A percentile compares a stretch with the other conserved stretches of the same genome.
Conservation (phyloP, 306 rosid species). For the Notholithocarpus densiflorus region DNA sequence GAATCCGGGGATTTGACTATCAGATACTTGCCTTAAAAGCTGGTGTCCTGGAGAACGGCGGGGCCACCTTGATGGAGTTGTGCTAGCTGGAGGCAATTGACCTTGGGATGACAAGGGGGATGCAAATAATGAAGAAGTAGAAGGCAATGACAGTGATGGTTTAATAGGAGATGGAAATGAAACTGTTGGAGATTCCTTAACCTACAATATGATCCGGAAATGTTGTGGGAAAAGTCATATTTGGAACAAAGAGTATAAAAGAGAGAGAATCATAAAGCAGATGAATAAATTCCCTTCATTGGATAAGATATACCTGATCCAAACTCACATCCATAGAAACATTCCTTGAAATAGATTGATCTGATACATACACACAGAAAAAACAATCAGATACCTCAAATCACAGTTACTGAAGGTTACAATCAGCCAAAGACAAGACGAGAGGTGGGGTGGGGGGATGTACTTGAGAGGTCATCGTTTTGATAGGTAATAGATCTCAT, state of each 20-base stretch:
- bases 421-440: not conserved
- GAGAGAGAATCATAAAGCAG: constrained; percentile 11
- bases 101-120: constrained; percentile 67
- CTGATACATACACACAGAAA: constrained; percentile 41
- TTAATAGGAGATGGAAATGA: constrained; percentile 60
- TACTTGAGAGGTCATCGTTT: not conserved
- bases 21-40: constrained; percentile 56
- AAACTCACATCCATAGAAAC: constrained; percentile 59
- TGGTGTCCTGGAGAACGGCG: constrained; percentile 65
- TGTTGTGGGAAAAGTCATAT: not conserved
- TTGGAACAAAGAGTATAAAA: not conserved
- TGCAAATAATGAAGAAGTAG: constrained; percentile 55
- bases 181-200: constrained; percentile 49
- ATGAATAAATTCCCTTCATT: constrained; percentile 9
- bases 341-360: constrained; percentile 60
- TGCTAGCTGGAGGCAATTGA: constrained; percentile 50
- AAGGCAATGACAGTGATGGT: constrained; percentile 55
- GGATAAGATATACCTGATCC: constrained; percentile 60
- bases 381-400: constrained; percentile 25
- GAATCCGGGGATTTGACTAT: constrained; percentile 46
- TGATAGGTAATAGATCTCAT: not conserved
- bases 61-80: constrained; percentile 46
- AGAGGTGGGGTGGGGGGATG: not conserved
- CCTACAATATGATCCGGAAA: constrained; percentile 40
- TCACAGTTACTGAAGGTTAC: not conserved